A percentile compares a stretch with the other conserved stretches of the same genome.
Evolutionary conservation across 2,329 filamentous ascomycete genomes (phyloP).

Genomic region (Ophiostoma angusticollis): DNA sequence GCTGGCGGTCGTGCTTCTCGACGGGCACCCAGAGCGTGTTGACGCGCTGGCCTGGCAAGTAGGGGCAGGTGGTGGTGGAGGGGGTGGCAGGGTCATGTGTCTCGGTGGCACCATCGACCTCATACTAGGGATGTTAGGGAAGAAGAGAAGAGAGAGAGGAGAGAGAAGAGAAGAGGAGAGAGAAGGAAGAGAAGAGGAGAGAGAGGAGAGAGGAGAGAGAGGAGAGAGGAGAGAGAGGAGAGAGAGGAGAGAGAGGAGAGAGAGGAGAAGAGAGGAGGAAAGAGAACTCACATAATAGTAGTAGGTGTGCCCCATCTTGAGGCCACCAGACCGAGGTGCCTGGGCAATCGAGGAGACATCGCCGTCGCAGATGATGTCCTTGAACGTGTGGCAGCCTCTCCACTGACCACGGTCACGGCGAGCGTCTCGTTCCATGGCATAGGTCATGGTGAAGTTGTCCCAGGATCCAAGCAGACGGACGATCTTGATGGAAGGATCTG

Average conservation of each 20-base stretch:
- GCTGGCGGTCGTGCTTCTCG: slow-evolving; percentile 46
- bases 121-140: slow-evolving; percentile 47
- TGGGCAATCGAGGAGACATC: slow-evolving; percentile 33
- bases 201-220: slow-evolving; percentile 4
- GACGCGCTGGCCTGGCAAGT: slow-evolving; percentile 75
- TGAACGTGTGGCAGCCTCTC: slow-evolving; percentile 79
- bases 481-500: slow-evolving; percentile 46
- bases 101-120: slow-evolving; percentile 67
- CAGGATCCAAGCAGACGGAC: slow-evolving; percentile 83
- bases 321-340: slow-evolving; percentile 57
- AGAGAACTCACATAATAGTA: slow-evolving; percentile 74
- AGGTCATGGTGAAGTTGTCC: slow-evolving; percentile 78
- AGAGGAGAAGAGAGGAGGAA: background rate
- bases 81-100: slow-evolving; percentile 60
- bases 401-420: slow-evolving; percentile 65
- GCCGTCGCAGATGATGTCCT: slow-evolving; percentile 74
- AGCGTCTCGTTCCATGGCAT: slow-evolving; percentile 69
- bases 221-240: background rate
- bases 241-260: slow-evolving; percentile 3
- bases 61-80: slow-evolving; percentile 67
- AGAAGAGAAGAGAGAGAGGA: background rate
- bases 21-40: slow-evolving; percentile 74
- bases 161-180: background rate
- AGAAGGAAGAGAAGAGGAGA: slow-evolving; percentile 1
- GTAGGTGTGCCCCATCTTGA: slow-evolving; percentile 87